Evolutionary conservation across 257 asterid genomes (phyloP), one percentile per base, ranked within the genome.

Genomic region (Scutellaria minor): DNA sequence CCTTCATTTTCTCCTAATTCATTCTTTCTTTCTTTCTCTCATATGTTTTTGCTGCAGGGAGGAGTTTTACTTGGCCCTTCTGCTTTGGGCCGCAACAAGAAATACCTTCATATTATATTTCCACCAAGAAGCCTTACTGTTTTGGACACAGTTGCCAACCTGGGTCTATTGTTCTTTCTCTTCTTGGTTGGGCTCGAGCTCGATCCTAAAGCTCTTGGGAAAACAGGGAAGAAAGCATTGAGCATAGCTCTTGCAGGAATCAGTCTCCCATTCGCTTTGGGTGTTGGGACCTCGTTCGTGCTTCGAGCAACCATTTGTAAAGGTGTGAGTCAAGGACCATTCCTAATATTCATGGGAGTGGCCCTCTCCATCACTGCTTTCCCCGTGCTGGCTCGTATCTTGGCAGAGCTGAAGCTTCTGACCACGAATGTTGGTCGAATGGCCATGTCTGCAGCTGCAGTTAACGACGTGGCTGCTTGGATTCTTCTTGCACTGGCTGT

Each of bases 361-460:
- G 89, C 90, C 73, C 87, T 87, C 35, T 87, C 93, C 8, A 87
- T 87, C 18, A 87, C 93, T 12, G 93, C 93, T 0, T 87, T 87
- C 52, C 90, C 93, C 1, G 94, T 88, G 18, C 75, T 88, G 82
- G 94, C 94, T 59, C 94, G 94, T 60, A 88, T 88, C 46, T 58
- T 88, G 64, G 94, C 94, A 13, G 94, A 88, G 54, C 88, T 88
- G 0, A 88, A 88, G 75, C 88, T 88, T 40, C 60, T 88, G 73
- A 88, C 94, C 9, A 88, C 94, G 0, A 78, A 75, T 61, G 89
- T 88, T 14, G 94, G 94, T 24, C 79, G 77, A 69, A 88, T 88
- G 80, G 94, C 94, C 72, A 88, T 88, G 94, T 88, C 94, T 18
- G 94, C 94, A 12, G 94, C 94, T 13, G 94, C 94, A 14, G 89